Base-by-base conservation (phyloP, 768 basidiomycete genomes). In the Pleurotus ostreatus region DNA sequence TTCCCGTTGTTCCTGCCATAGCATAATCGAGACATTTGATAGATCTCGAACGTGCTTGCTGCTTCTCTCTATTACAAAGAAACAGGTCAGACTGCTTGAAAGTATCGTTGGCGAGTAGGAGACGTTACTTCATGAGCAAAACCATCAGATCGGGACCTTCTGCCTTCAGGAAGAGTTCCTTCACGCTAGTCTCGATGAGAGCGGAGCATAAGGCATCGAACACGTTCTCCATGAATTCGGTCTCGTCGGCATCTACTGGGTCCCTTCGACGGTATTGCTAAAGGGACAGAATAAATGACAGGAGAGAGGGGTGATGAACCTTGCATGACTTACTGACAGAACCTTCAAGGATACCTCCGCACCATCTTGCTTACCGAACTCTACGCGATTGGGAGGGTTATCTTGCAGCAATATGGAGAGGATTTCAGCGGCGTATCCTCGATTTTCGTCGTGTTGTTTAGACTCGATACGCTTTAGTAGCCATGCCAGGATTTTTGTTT, bases 91-190 rank as follows among this genome's bases (percentile, higher is more conserved):
- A 34, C 8, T 9, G 9, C 9, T 1, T 34, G 11, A 2, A 11
- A 34, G 30, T 11, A 11, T 8, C 9, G 8, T 34, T 34, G 11
- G 11, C 3, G 30, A 62, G n/a, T n/a, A 34, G 49, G 16, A 4
- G 22, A 26, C 73, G 84, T 45, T 62, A 95, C 94, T 89, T 96
- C 89, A 98, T 94, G 82, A 97, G 89, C 60, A 98, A 77, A n/a
- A 97, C 81, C 94, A 98, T 98, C 34, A 99, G 79, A 63, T 99
- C 97, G 12, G 94, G 84, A 1, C 97, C 97, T 69, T 99, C 97
- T 16, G 87, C 87, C 8, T 85, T 82, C n/a, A 94, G 72, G 71
- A 99, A 98, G 3, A 85, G 71, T 15, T 78, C 69, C 70, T 98
- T 98, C 67, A 89, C 83, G 46, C 84, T 76, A 12, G 85, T 76